phyloP scores from a whole-genome alignment of 2,329 filamentous ascomycete genomes.

The Exophiala alcalophila region DNA sequence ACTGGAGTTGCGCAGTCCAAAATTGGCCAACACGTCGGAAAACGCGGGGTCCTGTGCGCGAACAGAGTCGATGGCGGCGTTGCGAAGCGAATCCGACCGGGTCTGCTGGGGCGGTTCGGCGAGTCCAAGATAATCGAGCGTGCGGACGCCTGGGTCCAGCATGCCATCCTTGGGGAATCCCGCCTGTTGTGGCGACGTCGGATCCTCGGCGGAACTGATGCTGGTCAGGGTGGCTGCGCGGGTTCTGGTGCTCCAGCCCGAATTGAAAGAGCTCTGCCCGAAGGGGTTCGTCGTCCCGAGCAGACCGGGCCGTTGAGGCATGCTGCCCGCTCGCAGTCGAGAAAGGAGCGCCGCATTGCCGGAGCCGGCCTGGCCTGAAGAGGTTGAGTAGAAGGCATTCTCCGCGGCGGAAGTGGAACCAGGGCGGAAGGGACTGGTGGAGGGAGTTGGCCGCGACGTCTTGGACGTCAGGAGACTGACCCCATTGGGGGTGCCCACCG shows the following conservation, averaged over 20 bases:
- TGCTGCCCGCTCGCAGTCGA: conserved; percentile 83
- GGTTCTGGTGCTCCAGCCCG: conserved; percentile 81
- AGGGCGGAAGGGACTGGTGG: conserved; percentile 84
- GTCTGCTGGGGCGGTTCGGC: conserved; percentile 86
- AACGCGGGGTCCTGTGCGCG: conserved; percentile 50
- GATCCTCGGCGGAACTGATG: conserved; percentile 81
- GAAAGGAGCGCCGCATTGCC: conserved; percentile 73
- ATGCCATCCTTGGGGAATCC: conserved; percentile 81
- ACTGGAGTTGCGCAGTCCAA: conserved; percentile 73
- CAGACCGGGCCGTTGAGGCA: conserved; percentile 81
- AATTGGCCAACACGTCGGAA: conserved; percentile 67
- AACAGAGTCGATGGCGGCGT: conserved; percentile 51
- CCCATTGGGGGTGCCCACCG: conserved; percentile 62
- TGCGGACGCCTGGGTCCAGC: conserved; percentile 84
- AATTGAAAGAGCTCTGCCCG: conserved; percentile 82
- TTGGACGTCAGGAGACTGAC: conserved; percentile 64
- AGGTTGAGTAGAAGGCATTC: conserved; percentile 37
- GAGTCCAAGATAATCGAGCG: conserved; percentile 90
- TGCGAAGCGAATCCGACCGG: conserved; percentile 66
- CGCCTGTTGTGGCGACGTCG: conserved; percentile 81
- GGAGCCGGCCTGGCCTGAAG: conserved; percentile 49
- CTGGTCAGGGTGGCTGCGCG: conserved; percentile 86
- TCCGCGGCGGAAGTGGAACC: conserved; percentile 38
- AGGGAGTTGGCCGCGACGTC: conserved; percentile 78
- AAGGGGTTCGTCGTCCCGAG: conserved; percentile 64